Conservation (phyloP, 192 early-diverging fungal species). For the Linnemannia hyalina region DNA sequence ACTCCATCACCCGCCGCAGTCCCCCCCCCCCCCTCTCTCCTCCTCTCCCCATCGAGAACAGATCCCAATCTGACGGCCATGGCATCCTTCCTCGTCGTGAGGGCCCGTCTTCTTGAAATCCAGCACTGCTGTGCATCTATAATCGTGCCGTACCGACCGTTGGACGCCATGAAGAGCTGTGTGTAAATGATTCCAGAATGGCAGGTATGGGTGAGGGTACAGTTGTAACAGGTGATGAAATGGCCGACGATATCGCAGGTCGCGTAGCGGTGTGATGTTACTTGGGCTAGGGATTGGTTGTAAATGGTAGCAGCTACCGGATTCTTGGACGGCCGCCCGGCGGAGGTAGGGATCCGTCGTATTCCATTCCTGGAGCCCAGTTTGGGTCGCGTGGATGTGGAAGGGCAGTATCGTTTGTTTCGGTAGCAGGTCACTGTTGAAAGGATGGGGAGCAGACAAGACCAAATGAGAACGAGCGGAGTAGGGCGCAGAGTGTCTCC, state of each 20-base stretch:
- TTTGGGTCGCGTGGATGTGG: background rate
- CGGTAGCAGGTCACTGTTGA: too few species aligned
- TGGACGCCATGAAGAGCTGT: background rate
- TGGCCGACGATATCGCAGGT: background rate
- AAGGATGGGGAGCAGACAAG: too few species aligned
- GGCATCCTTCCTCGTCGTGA: slow-evolving; percentile 14
- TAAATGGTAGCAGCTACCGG: background rate
- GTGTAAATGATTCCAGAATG: slow-evolving; percentile 7
- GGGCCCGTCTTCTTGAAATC: background rate
- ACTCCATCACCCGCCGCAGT: background rate
- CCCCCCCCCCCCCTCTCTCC: too few species aligned
- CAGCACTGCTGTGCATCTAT: slow-evolving; percentile 16
- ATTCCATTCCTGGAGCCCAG: background rate
- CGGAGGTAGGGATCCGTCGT: background rate
- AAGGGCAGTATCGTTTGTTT: too few species aligned
- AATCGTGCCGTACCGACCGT: background rate
- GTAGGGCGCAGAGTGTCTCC: too few species aligned
- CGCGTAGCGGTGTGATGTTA: background rate
- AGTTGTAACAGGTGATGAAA: background rate
- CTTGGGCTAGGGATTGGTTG: background rate
- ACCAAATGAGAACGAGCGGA: too few species aligned
- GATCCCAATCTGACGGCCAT: slow-evolving; percentile 11
- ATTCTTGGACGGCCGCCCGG: background rate
- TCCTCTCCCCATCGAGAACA: background rate
- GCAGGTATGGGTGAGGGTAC: background rate